phyloP scores from a whole-genome alignment of 2,329 filamentous ascomycete species.

The Dissoconium aciculare region DNA sequence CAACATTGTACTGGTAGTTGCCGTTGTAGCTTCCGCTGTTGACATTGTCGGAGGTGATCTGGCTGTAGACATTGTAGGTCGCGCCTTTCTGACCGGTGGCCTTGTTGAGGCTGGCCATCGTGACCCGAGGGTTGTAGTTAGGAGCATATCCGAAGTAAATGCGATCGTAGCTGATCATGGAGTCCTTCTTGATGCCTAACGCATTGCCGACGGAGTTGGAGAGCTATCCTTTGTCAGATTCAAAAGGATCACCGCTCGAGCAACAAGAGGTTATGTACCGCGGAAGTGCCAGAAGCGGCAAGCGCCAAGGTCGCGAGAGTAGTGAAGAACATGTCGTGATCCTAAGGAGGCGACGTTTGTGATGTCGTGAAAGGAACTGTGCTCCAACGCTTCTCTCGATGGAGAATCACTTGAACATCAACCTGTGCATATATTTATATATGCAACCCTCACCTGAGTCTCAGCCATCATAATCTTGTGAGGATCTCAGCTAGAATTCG shows the following conservation, averaged over 20 bases:
- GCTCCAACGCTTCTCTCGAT: no score
- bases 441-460: no score
- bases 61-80: constrained; percentile 4
- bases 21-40: constrained; percentile 2
- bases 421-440: no score
- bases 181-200: constrained; percentile 2
- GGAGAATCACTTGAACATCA: no score
- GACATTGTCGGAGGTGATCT: constrained; percentile 2
- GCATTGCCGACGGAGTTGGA: background rate
- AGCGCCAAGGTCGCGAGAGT: background rate
- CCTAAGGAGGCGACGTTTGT: no score
- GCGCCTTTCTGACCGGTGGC: constrained; percentile 2
- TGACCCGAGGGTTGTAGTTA: constrained; percentile 3
- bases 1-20: constrained; percentile 3
- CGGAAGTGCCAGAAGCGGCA: background rate
- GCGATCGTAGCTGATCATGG: constrained; percentile 1
- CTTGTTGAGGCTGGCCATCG: background rate
- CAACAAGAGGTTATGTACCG: background rate
- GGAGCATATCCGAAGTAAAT: constrained; percentile 3
- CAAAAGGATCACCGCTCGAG: no score
- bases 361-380: no score
- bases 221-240: background rate
- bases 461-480: no score
- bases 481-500: no score
- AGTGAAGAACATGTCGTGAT: background rate